Percentiles rank a stretch among this genome's conserved stretches.
Conservation (phyloP, 768 basidiomycete genomes). For the Dentipellis fragilis region DNA sequence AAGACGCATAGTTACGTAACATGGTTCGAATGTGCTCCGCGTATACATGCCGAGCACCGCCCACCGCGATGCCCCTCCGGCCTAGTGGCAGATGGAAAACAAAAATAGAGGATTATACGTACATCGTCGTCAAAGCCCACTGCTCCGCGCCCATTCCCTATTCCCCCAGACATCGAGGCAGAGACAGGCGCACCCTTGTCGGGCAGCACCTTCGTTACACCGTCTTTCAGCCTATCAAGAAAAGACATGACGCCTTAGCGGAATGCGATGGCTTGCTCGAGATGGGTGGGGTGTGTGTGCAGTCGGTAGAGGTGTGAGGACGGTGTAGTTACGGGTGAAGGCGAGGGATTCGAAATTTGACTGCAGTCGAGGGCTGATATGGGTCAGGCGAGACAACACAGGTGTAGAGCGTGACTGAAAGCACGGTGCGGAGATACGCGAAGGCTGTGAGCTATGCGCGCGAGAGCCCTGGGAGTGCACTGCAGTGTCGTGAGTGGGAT, state of each 20-base stretch:
- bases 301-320: background rate
- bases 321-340: background rate
- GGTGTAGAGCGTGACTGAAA: no score
- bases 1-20: constrained; percentile 14
- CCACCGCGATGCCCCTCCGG: constrained; percentile 6
- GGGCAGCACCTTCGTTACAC: constrained; percentile 36
- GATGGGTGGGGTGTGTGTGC: background rate
- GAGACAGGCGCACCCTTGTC: constrained; percentile 26
- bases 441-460: no score
- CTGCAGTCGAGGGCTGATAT: background rate
- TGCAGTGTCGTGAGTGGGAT: no score
- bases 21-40: constrained; percentile 2
- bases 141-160: constrained; percentile 44
- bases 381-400: no score
- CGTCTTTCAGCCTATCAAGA: constrained; percentile 46
- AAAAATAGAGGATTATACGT: constrained; percentile 26
- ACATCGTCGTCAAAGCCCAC: constrained; percentile 68
- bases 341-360: background rate
- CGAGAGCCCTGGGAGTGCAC: background rate
- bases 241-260: constrained; percentile 34
- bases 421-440: no score
- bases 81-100: constrained; percentile 24
- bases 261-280: background rate
- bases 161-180: constrained; percentile 40
- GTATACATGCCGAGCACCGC: background rate